Evolutionary conservation across 2,329 filamentous ascomycete species (phyloP).

Genomic region (Escovopsis sp.): DNA sequence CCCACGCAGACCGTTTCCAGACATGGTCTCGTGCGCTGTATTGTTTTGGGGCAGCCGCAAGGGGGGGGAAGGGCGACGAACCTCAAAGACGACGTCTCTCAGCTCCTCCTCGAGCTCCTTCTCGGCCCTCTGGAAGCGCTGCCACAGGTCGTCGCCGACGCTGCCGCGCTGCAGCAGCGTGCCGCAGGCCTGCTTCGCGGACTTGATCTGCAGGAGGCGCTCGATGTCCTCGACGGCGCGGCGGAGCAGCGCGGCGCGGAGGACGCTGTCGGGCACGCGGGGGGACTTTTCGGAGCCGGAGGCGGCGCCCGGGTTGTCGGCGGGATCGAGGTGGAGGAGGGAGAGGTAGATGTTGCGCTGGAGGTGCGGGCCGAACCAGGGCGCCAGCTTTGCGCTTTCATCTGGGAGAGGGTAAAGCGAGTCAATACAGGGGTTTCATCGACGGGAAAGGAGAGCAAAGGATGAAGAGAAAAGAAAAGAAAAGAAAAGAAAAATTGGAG

Average conservation of each 20-base stretch:
- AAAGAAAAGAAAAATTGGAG: background rate
- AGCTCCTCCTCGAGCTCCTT: constrained; percentile 97
- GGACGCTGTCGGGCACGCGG: constrained; percentile 64
- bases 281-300: constrained; percentile 41
- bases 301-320: constrained; percentile 29
- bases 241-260: constrained; percentile 77
- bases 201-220: constrained; percentile 77
- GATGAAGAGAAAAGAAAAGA: background rate
- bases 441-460: background rate
- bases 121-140: constrained; percentile 81
- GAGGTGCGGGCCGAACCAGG: constrained; percentile 86
- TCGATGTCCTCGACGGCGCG: constrained; percentile 88
- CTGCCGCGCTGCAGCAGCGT: constrained; percentile 76
- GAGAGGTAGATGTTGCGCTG: constrained; percentile 92
- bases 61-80: constrained; percentile 23
- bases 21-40: too few relatives aligned
- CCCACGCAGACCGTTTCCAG: background rate
- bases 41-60: too few relatives aligned
- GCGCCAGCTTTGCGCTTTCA: constrained; percentile 70
- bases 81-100: constrained; percentile 85
- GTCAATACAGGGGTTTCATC: constrained; percentile 6
- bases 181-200: constrained; percentile 75
- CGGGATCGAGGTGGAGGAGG: constrained; percentile 63
- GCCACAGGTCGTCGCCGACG: constrained; percentile 91
- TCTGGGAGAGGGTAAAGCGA: constrained; percentile 26